Evolutionary conservation across 2,329 filamentous ascomycete species (phyloP).

Genomic region (Aspergillus sp.): DNA sequence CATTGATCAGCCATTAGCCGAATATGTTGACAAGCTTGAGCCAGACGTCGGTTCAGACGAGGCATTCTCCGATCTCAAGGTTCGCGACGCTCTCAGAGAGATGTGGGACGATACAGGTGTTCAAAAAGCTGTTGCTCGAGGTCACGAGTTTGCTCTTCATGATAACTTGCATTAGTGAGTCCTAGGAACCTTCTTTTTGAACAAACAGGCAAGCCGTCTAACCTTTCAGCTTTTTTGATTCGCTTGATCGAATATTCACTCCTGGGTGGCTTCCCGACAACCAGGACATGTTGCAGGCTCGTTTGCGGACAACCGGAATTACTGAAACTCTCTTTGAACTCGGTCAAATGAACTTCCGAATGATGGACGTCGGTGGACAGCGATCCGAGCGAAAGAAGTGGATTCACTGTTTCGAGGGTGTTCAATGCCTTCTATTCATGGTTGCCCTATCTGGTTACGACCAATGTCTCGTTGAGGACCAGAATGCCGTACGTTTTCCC

Average conservation of each 20-base stretch:
- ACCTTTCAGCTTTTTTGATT: conserved; percentile 72
- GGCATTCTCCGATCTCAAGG: conserved; percentile 65
- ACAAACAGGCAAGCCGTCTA: conserved; percentile 1
- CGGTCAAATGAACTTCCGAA: conserved; percentile 88
- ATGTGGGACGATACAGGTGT: conserved; percentile 85
- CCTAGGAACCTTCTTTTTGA: background rate
- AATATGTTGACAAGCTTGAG: conserved; percentile 73
- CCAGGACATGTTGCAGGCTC: conserved; percentile 89
- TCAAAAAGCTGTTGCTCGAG: conserved; percentile 83
- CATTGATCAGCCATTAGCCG: conserved; percentile 69
- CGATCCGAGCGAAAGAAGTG: conserved; percentile 94
- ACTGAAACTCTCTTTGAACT: conserved; percentile 93
- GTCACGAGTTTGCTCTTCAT: conserved; percentile 94
- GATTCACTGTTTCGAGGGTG: conserved; percentile 96
- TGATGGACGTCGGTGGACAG: conserved; percentile 94
- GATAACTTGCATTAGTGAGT: conserved; percentile 93
- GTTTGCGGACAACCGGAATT: conserved; percentile 90
- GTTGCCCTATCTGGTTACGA: conserved; percentile 96
- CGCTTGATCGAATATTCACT: conserved; percentile 73
- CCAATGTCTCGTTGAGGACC: conserved; percentile 93
- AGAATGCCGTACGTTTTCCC: conserved; percentile 76
- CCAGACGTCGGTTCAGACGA: conserved; percentile 79
- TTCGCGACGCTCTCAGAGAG: conserved; percentile 73
- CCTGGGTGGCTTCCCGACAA: conserved; percentile 84
- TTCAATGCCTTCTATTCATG: conserved; percentile 87